Percentiles rank a stretch among this genome's conserved stretches.
phyloP scores from a whole-genome alignment of 306 rosid species.

The Acmispon strigosus region DNA sequence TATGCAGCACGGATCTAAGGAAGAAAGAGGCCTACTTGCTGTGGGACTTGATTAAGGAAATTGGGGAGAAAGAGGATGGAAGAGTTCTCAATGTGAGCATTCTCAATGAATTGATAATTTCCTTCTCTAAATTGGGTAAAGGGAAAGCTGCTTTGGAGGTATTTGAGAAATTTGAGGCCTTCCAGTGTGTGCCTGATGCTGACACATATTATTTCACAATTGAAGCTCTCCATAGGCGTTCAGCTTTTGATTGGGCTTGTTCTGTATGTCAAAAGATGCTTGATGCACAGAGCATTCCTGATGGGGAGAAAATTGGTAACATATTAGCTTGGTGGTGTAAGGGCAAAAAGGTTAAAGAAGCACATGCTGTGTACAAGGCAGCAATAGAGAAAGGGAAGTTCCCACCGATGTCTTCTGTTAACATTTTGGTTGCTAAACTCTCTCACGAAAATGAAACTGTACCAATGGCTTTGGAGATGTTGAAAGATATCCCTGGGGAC shows the following conservation, averaged over 20 bases:
- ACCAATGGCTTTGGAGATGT: conserved; percentile 40
- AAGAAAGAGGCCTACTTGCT: conserved; percentile 36
- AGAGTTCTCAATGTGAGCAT: conserved; percentile 15
- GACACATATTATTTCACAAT: conserved; percentile 48
- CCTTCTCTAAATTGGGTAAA: conserved; percentile 54
- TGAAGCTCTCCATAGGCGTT: conserved; percentile 54
- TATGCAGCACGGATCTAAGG: conserved; percentile 16
- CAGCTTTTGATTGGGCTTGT: conserved; percentile 19
- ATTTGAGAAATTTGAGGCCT: conserved; percentile 40
- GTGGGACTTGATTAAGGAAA: conserved; percentile 59
- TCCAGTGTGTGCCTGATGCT: conserved; percentile 43
- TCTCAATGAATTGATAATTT: conserved; percentile 42
- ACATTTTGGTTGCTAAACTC: conserved; percentile 38
- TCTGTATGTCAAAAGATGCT: conserved; percentile 39
- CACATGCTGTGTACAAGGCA: conserved; percentile 38
- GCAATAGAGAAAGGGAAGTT: conserved; percentile 33
- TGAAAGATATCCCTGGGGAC: conserved; percentile 37
- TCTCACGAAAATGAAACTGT: conserved; percentile 43
- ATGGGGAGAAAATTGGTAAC: conserved; percentile 41
- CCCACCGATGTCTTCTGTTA: conserved; percentile 22
- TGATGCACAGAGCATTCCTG: conserved; percentile 33
- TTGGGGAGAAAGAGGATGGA: conserved; percentile 34
- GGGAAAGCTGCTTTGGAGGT: conserved; percentile 65
- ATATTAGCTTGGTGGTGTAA: too few species aligned
- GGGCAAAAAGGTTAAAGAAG: conserved; percentile 27